phyloP scores from a whole-genome alignment of 345 rosid genomes.

The Eucalyptus tenuipes region DNA sequence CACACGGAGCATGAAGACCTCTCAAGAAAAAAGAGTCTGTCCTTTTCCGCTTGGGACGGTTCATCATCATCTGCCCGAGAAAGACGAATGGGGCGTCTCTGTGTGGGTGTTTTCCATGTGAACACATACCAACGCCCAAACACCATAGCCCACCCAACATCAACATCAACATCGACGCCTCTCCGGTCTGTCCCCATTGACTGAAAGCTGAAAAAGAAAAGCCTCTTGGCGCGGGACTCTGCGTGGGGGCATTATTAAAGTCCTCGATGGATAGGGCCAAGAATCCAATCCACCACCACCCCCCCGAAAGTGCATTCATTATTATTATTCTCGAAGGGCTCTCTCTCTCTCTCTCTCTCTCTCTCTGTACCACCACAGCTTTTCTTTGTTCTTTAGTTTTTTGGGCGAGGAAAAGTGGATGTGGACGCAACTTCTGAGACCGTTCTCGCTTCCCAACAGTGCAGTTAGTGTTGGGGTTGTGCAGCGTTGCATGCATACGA shows the following conservation, averaged over 20 bases:
- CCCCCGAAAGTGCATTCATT: not conserved
- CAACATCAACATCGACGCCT: not conserved
- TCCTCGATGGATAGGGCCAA: not conserved
- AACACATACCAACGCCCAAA: not conserved
- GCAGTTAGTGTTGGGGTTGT: not conserved
- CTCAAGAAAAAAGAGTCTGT: not conserved
- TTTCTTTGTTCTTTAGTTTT: not conserved
- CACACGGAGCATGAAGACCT: not conserved
- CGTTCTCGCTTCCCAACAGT: not conserved
- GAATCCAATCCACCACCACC: not conserved
- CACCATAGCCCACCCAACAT: not conserved
- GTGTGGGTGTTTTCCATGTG: not conserved
- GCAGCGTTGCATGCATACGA: not conserved
- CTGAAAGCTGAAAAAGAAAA: not conserved
- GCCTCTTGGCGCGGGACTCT: not conserved
- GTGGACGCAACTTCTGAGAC: not conserved
- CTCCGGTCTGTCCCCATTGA: not conserved
- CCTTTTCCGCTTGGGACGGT: not conserved
- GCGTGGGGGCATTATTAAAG: not conserved
- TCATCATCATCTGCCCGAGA: not conserved
- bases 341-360: not conserved
- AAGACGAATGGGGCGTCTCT: not conserved
- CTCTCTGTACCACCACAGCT: not conserved
- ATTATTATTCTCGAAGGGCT: not conserved
- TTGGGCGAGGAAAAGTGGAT: not conserved